Evolutionary conservation across 129 eudicot species (phyloP).

Genomic region (Dittrichia graveolens): DNA sequence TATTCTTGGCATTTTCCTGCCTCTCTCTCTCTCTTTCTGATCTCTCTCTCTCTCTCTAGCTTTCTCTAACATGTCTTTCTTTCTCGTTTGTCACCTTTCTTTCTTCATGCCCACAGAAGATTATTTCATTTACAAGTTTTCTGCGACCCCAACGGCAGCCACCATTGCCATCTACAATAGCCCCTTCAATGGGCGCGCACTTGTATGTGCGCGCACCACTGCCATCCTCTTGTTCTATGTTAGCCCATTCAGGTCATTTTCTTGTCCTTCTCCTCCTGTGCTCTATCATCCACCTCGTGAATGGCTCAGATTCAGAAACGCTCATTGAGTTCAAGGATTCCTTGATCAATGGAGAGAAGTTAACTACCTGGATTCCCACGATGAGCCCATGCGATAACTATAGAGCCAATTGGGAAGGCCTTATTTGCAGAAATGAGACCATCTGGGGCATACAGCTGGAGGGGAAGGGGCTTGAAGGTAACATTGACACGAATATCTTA

Average conservation of each 20-base stretch:
- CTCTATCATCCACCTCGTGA: constrained; percentile 17
- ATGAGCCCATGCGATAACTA: constrained; percentile 51
- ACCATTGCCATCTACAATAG: constrained; percentile 40
- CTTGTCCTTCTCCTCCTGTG: constrained; percentile 33
- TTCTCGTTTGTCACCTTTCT: constrained; percentile 31
- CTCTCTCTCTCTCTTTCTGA: not conserved
- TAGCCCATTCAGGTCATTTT: constrained; percentile 5
- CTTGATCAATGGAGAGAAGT: constrained; percentile 36
- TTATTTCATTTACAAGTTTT: constrained; percentile 27
- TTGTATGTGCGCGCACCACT: constrained; percentile 52
- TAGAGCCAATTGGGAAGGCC: constrained; percentile 57
- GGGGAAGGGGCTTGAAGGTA: constrained; percentile 56
- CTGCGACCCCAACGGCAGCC: constrained; percentile 29
- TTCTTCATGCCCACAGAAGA: constrained; percentile 35
- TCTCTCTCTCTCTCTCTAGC: not conserved
- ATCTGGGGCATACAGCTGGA: constrained; percentile 75
- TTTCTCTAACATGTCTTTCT: constrained; percentile 33
- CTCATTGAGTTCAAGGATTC: constrained; percentile 59
- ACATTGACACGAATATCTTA: constrained; percentile 48
- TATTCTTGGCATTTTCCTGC: constrained; percentile 38
- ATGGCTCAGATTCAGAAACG: constrained; percentile 44
- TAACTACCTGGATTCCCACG: constrained; percentile 48
- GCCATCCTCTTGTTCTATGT: constrained; percentile 21
- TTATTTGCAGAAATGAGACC: constrained; percentile 45
- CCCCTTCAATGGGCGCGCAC: constrained; percentile 71